Evolutionary conservation across 1,284 basidiomycete species (phyloP).

Genomic region (Trichosporon sp.): DNA sequence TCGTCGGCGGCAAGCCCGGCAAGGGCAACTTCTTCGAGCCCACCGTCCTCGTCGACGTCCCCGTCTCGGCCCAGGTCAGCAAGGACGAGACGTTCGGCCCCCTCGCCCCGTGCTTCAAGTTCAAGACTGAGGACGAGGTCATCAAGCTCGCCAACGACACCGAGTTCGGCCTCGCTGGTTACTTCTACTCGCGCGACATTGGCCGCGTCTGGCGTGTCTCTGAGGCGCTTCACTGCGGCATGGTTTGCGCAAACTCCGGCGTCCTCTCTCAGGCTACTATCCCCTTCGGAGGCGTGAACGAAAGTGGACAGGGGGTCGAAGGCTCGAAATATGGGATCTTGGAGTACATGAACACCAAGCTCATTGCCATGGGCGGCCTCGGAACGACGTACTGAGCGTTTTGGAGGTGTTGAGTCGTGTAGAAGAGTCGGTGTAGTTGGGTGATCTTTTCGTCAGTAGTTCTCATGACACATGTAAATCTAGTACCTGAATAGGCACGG

Average conservation of each 20-base stretch:
- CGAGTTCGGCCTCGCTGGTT: slow-evolving; percentile 80
- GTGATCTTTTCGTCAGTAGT: not conserved
- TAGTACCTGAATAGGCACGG: no score
- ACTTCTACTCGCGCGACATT: slow-evolving; percentile 83
- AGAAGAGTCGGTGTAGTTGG: not conserved
- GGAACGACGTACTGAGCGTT: slow-evolving; percentile 18
- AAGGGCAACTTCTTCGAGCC: slow-evolving; percentile 69
- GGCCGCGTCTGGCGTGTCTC: slow-evolving; percentile 84
- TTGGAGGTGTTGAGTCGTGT: no score
- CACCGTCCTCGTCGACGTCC: slow-evolving; percentile 80
- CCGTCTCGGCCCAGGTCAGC: slow-evolving; percentile 57
- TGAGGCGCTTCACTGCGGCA: slow-evolving; percentile 86
- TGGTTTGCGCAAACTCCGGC: slow-evolving; percentile 72
- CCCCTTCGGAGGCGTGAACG: slow-evolving; percentile 72
- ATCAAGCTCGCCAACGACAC: slow-evolving; percentile 73
- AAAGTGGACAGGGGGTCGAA: slow-evolving; percentile 50
- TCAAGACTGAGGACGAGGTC: slow-evolving; percentile 88
- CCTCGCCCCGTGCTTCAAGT: slow-evolving; percentile 56
- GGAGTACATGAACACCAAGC: slow-evolving; percentile 36
- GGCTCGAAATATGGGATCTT: slow-evolving; percentile 47
- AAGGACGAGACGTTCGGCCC: slow-evolving; percentile 84
- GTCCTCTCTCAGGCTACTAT: slow-evolving; percentile 68
- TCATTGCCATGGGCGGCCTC: slow-evolving; percentile 13
- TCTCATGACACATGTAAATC: not conserved
- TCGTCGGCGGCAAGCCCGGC: slow-evolving; percentile 69